A percentile compares a stretch with the other conserved stretches of the same genome.
phyloP scores from a whole-genome alignment of 1,284 basidiomycete species.

The Ganoderma resinaceum region DNA sequence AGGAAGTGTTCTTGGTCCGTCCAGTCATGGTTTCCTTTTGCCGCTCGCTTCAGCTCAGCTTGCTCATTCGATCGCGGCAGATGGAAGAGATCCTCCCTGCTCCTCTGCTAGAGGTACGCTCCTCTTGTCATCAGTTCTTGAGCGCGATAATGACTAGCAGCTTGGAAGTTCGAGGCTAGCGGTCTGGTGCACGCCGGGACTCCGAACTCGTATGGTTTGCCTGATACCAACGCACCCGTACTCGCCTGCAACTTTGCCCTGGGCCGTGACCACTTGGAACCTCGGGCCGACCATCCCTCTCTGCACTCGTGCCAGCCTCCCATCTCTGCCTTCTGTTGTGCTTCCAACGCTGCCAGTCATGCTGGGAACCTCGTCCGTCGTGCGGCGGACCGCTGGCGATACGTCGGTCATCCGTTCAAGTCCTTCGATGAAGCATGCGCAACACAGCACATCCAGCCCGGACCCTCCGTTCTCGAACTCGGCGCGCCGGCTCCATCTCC shows the following conservation, averaged over 20 bases:
- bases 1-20: slow-evolving; percentile 6
- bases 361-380: background rate
- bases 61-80: background rate
- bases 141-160: too few relatives aligned
- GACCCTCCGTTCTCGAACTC: background rate
- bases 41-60: too few relatives aligned
- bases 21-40: background rate
- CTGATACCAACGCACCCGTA: too few relatives aligned
- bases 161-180: too few relatives aligned
- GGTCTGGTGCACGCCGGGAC: too few relatives aligned
- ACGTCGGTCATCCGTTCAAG: background rate
- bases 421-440: background rate
- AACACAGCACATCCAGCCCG: background rate
- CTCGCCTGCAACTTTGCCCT: too few relatives aligned
- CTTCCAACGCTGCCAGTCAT: background rate
- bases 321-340: background rate
- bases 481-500: background rate
- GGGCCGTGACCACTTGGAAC: too few relatives aligned
- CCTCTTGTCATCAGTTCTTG: too few relatives aligned
- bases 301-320: too few relatives aligned
- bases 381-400: background rate
- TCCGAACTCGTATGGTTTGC: too few relatives aligned
- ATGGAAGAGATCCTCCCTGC: slow-evolving; percentile 2
- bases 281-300: background rate
- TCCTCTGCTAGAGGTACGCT: background rate